Evolutionary conservation across 331 rosid species (phyloP).

Genomic region (Malus hybrid): DNA sequence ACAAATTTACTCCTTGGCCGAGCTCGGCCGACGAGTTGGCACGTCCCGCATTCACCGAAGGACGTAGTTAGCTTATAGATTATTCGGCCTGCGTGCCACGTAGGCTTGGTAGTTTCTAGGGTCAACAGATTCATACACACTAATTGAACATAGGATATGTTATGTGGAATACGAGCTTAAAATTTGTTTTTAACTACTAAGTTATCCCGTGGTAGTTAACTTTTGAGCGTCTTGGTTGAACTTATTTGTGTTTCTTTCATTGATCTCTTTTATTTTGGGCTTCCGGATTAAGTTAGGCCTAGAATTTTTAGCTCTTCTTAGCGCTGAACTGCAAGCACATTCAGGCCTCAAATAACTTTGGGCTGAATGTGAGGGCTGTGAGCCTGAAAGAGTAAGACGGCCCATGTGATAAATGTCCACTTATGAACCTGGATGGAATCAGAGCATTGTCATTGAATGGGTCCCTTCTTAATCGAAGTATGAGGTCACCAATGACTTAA

Average conservation of each 20-base stretch:
- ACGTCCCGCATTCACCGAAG: too few species aligned
- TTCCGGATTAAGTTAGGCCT: not conserved
- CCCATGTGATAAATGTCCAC: not conserved
- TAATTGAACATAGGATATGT: fast-evolving
- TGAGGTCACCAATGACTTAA: not conserved
- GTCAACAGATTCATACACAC: too few species aligned
- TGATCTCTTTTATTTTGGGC: not conserved
- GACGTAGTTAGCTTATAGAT: too few species aligned
- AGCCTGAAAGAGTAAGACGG: not conserved
- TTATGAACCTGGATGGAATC: not conserved
- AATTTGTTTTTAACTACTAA: too few species aligned
- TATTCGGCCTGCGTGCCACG: too few species aligned
- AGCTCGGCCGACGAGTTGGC: too few species aligned
- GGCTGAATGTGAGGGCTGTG: not conserved
- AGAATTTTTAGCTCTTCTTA: not conserved
- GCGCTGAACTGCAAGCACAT: not conserved
- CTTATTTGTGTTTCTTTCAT: fast-evolving
- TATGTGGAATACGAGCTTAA: too few species aligned
- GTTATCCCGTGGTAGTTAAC: fast-evolving
- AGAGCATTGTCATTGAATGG: not conserved
- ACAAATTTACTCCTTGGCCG: too few species aligned
- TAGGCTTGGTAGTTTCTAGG: too few species aligned
- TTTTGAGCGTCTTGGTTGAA: not conserved
- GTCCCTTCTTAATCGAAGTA: not conserved
- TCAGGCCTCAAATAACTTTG: not conserved